Percentiles rank a stretch among this genome's conserved stretches.
Evolutionary conservation across 2,329 filamentous ascomycete genomes (phyloP).

Genomic region (Calonectria pauciramosa): DNA sequence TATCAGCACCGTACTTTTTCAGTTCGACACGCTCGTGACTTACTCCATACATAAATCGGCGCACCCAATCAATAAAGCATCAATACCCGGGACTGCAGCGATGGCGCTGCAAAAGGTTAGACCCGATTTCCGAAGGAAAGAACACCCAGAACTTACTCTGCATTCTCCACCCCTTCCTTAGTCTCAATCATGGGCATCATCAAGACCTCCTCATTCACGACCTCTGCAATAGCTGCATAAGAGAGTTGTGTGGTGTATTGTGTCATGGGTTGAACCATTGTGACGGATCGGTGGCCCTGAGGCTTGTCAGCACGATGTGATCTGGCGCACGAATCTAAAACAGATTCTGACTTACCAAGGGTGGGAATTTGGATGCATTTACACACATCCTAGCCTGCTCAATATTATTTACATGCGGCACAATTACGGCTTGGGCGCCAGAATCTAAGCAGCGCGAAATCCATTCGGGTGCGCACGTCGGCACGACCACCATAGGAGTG

Average conservation of each 20-base stretch:
- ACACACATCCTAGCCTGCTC: slow-evolving; percentile 1
- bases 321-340: too few species aligned
- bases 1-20: background rate
- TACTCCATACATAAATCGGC: slow-evolving; percentile 8
- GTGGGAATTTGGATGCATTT: background rate
- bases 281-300: background rate
- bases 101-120: background rate
- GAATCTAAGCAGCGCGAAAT: background rate
- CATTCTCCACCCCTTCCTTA: background rate
- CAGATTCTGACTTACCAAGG: background rate
- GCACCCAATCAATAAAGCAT: background rate
- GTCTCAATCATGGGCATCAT: slow-evolving; percentile 7
- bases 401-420: background rate
- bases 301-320: background rate
- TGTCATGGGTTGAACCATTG: background rate
- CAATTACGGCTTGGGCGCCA: background rate
- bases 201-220: background rate
- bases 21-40: background rate
- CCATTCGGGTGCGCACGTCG: background rate
- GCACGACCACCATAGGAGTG: background rate
- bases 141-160: background rate
- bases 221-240: background rate
- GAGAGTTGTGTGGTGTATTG: background rate
- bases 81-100: background rate
- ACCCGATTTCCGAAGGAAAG: too few species aligned